Evolutionary conservation across 306 rosid species (phyloP), one percentile per base, ranked within the genome.

Genomic region (Calophaca sinica): DNA sequence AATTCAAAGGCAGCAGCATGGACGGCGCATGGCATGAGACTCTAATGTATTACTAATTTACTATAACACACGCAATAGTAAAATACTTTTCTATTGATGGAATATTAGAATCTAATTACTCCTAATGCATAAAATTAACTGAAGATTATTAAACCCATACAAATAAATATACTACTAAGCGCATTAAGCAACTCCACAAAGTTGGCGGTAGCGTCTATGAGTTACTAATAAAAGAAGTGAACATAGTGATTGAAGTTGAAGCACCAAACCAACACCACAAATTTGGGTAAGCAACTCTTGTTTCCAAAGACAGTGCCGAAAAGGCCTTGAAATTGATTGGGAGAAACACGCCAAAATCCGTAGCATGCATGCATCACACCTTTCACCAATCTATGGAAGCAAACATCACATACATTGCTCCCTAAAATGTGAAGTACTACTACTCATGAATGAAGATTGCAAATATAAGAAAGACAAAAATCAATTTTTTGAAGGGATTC

Each of bases 251-350:
- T 5, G 33, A 58, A 26, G 32, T 29, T 54, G 59, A 78, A 57
- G 58, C 67, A 68, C 36, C 36, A 33, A 72, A 20, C 26, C 71
- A 80, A 62, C 58, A 42, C 83, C 68, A 28, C 9, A 70, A 83
- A 76, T 31, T 55, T 48, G 81, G 91, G 90, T 68, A 68, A 50
- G 44, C 29, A 78, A 87, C 85, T 84, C 72, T 60, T 74, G 59
- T 74, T 82, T 83, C 69, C 63, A 53, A 80, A 52, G 85, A 85
- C 87, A 86, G 35, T 66, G 53, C 72, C 75, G 51, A 79, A 77
- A 80, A 58, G 72, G 4, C 50, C 60, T 41, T 13, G 66, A 50
- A 73, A 41, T 82, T 54, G 78, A 46, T 63, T 20, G 44, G 62
- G 38, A 48, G 33, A 80, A 51, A 54, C 49, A 8, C 70, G 74